Conservation (phyloP, 495 filamentous ascomycete species). For the Hypoxylon fuscum region DNA sequence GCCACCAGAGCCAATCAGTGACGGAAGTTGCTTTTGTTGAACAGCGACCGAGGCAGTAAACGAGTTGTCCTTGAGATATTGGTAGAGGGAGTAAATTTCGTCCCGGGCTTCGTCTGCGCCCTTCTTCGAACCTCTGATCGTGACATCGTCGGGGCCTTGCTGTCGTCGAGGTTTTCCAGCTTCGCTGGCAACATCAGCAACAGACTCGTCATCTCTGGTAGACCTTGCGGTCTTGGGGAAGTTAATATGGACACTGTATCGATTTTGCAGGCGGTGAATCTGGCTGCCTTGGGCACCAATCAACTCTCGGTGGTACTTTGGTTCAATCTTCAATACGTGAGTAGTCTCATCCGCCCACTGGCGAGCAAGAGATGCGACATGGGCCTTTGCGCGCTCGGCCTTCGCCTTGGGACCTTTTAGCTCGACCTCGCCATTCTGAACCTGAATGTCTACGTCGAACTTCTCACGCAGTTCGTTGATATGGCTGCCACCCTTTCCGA, state of each 20-base stretch:
- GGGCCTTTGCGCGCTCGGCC: conserved; percentile 80
- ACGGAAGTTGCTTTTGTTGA: conserved; percentile 85
- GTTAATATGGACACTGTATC: conserved; percentile 91
- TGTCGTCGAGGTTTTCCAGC: conserved; percentile 72
- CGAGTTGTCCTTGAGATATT: conserved; percentile 88
- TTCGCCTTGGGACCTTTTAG: conserved; percentile 69
- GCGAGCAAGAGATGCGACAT: conserved; percentile 78
- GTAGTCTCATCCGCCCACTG: conserved; percentile 88
- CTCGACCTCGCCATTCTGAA: conserved; percentile 75
- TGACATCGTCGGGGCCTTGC: conserved; percentile 88
- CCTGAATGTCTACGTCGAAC: conserved; percentile 96
- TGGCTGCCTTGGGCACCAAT: conserved; percentile 90
- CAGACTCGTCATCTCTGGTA: conserved; percentile 72
- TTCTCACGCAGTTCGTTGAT: conserved; percentile 95
- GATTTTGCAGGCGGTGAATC: conserved; percentile 89
- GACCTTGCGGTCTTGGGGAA: conserved; percentile 79
- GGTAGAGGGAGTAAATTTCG: conserved; percentile 84
- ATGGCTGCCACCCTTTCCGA: conserved; percentile 90
- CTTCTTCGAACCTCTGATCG: conserved; percentile 87
- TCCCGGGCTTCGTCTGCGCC: conserved; percentile 90
- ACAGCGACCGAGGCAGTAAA: conserved; percentile 80
- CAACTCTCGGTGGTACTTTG: conserved; percentile 85
- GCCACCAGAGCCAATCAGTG: conserved; percentile 88
- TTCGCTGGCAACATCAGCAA: conserved; percentile 75
- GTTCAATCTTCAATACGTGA: conserved; percentile 84